Evolutionary conservation across 768 basidiomycete species (phyloP), one percentile per base, ranked within the genome.

Genomic region (Mycena chlorophos): DNA sequence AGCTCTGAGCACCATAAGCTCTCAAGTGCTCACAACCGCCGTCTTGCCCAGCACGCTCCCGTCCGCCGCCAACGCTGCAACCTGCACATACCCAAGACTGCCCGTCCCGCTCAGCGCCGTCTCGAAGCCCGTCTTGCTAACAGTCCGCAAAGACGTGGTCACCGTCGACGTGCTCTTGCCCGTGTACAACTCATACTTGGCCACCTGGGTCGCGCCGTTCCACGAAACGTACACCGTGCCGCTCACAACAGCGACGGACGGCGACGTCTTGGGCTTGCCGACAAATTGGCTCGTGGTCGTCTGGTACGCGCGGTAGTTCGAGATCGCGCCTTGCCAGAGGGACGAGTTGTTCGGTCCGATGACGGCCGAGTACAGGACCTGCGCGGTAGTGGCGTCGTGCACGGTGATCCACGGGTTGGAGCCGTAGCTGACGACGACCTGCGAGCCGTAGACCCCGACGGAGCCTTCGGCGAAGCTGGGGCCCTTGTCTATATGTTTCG

Each of bases 171-270:
- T 42, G n/a, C 40, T 47, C n/a, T 30, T 6, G 1, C 59, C 60
- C 17, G 54, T 57, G 14, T 55, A 25, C 8, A 62, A 39, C n/a
- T 29, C 37, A 54, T 58, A 64, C 16, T 22, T n/a, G 6, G 48
- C 26, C 5, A 57, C 59, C 17, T 50, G 26, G 2, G 63, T 64
- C 14, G 54, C 63, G 12, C 63, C 60, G 34, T 64, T 64, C 63
- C 63, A 64, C 17, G 56, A 58, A 4, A 59, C 63, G 17, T 49
- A 59, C 17, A 62, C 26, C 13, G 22, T 52, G 20, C 2, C 29
- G 34, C 3, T 40, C 29, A 2, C 40, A 5, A 19, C 20, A 42
- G 54, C 29, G 2, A 58, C 48, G 12, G 40, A 34, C 2, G 63
- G 63, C 23, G 54, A 23, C 23, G 49, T 50, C n/a, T 43, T 61